Base-by-base conservation (phyloP, 441 rosid species). In the Gossypium gossypioides region DNA sequence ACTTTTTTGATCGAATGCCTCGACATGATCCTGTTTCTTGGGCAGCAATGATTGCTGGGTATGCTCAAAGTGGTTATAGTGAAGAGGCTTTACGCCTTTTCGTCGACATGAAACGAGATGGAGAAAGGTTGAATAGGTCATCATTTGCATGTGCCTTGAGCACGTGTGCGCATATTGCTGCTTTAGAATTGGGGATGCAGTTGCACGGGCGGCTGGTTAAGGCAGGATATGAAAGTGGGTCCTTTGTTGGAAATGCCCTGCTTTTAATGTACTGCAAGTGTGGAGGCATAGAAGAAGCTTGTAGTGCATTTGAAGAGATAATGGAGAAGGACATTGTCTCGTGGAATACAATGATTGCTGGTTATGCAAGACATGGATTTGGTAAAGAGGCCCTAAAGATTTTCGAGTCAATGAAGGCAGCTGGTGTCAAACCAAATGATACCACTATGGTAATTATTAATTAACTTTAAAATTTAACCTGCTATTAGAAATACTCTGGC, bases 31-130 rank as follows among this genome's bases (percentile, higher is more conserved):
- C 86, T 0, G 83, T 89, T 59, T 89, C 92, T 65, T 88, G 95
- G 95, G 91, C 92, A 27, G 96, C 93, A 74, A 86, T 89, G 86
- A 83, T 89, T 79, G 84, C 91, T 21, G 89, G 88, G 54, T 89
- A 86, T 61, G 82, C 86, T 10, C 95, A 89, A 74, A 71, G 81
- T 44, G 89, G 88, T 29, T 79, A 74, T 29, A 75, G 76, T 74
- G 84, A 86, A 76, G 91, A 89, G 69, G 89, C 92, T 69, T 64
- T 87, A 64, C 66, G 27, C 24, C 81, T 87, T 78, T 83, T 85
- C 69, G 73, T 83, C 16, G 82, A 76, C 68, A 87, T 89, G 95
- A 83, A 84, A 81, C 81, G 87, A 75, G 82, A 80, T 15, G 87
- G 89, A 19, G 91, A 81, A 73, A 83, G 80, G 69, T 69, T 86